phyloP scores from a whole-genome alignment of 2,329 filamentous ascomycete genomes.

The Harringtonia lauricola region DNA sequence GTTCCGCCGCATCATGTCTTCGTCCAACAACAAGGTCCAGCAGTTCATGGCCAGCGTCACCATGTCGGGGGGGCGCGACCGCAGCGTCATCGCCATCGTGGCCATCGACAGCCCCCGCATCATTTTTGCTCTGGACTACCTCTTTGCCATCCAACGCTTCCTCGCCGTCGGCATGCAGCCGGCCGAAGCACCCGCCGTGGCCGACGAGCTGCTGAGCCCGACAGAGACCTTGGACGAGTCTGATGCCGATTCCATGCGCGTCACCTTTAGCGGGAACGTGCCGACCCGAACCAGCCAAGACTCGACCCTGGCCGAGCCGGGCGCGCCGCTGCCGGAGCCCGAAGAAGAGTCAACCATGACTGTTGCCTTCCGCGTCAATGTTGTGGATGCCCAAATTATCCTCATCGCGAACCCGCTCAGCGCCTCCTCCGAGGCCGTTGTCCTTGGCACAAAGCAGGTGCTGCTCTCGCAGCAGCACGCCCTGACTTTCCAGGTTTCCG shows the following conservation, averaged over 20 bases:
- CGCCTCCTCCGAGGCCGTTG: conserved; percentile 86
- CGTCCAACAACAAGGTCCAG: conserved; percentile 88
- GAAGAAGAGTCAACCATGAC: conserved; percentile 42
- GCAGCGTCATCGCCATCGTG: conserved; percentile 77
- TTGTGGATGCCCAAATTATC: conserved; percentile 94
- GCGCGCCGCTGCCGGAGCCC: conserved; percentile 5
- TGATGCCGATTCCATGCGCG: conserved; percentile 46
- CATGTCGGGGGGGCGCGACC: conserved; percentile 75
- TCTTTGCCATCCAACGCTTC: conserved; percentile 82
- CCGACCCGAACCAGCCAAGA: background rate
- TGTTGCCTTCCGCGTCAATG: conserved; percentile 80
- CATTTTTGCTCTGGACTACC: conserved; percentile 91
- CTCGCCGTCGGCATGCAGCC: conserved; percentile 59
- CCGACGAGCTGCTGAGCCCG: conserved; percentile 41
- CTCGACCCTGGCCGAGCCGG: background rate
- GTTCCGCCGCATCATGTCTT: conserved; percentile 95
- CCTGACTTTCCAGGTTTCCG: conserved; percentile 81
- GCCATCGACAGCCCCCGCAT: conserved; percentile 90
- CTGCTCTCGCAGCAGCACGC: conserved; percentile 90
- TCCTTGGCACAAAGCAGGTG: conserved; percentile 87
- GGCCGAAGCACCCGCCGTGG: conserved; percentile 40
- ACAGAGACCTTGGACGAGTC: conserved; percentile 48
- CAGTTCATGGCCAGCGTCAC: conserved; percentile 98
- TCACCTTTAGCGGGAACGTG: conserved; percentile 27
- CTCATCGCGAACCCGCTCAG: conserved; percentile 90